Conservation (phyloP, 371 early-diverging fungal species). For the Circinella umbellata region DNA sequence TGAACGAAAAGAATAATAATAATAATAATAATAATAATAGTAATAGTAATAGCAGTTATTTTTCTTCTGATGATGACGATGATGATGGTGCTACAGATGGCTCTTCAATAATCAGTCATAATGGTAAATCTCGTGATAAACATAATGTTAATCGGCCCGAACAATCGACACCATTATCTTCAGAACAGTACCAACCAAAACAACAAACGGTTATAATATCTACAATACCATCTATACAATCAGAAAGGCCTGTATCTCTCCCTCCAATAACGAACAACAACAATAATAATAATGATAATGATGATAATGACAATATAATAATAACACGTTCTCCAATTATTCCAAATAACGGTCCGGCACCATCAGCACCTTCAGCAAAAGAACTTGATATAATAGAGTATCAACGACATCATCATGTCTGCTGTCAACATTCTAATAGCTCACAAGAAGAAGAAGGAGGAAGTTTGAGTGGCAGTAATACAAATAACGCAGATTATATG, state of each 20-base stretch:
- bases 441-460: not conserved
- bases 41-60: not conserved
- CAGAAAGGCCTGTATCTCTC: not conserved
- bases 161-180: not conserved
- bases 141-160: not conserved
- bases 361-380: conserved; percentile 15
- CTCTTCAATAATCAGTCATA: not conserved
- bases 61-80: not conserved
- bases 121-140: conserved; percentile 3
- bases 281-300: not conserved
- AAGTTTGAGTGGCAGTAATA: not conserved
- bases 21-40: not conserved
- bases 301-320: not conserved
- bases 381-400: not conserved
- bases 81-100: not conserved
- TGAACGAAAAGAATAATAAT: not conserved
- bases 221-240: not conserved
- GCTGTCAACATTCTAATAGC: no score
- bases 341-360: not conserved
- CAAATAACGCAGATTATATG: not conserved
- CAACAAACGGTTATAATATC: not conserved
- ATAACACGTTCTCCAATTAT: not conserved
- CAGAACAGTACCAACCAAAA: not conserved
- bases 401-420: not conserved
- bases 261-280: no score